Conservation (phyloP, 768 basidiomycete species). For the Lentinula detonsa region DNA sequence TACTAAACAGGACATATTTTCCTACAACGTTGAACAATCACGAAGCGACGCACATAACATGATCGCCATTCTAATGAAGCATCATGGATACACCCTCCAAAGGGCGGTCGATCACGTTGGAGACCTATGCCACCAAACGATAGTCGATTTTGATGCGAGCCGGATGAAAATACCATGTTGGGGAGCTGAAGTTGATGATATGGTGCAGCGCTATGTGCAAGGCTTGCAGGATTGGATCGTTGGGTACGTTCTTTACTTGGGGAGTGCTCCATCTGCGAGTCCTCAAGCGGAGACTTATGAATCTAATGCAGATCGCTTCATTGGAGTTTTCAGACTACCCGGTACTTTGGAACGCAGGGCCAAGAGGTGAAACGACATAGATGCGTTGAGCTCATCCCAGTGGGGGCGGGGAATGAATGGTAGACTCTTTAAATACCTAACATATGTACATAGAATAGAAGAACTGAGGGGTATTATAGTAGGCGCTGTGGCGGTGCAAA, state of each 20-base stretch:
- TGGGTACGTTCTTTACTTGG: slow-evolving; percentile 31
- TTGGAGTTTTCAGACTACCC: slow-evolving; percentile 66
- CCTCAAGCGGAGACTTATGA: not conserved
- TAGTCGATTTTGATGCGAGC: slow-evolving; percentile 45
- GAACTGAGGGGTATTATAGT: not conserved
- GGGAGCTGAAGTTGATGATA: slow-evolving; percentile 52
- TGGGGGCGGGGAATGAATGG: not conserved
- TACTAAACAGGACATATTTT: slow-evolving; percentile 57
- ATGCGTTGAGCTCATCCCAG: slow-evolving; percentile 44
- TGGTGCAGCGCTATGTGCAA: slow-evolving; percentile 51
- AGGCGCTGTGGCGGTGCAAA: not conserved
- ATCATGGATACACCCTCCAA: slow-evolving; percentile 52
- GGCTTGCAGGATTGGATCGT: slow-evolving; percentile 71
- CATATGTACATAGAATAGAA: no score
- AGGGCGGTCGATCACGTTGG: slow-evolving; percentile 61
- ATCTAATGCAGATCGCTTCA: slow-evolving; percentile 39
- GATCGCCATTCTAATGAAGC: slow-evolving; percentile 62
- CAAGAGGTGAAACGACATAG: slow-evolving; percentile 47
- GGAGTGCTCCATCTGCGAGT: not conserved
- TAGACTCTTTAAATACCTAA: not conserved
- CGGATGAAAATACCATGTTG: slow-evolving; percentile 50
- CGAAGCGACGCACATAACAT: slow-evolving; percentile 67
- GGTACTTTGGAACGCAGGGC: slow-evolving; percentile 64
- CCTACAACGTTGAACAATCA: slow-evolving; percentile 71
- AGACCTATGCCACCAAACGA: slow-evolving; percentile 48